Evolutionary conservation across 2,329 filamentous ascomycete genomes (phyloP), one percentile per base, ranked within the genome.

Genomic region (Amauroascus verrucosus): DNA sequence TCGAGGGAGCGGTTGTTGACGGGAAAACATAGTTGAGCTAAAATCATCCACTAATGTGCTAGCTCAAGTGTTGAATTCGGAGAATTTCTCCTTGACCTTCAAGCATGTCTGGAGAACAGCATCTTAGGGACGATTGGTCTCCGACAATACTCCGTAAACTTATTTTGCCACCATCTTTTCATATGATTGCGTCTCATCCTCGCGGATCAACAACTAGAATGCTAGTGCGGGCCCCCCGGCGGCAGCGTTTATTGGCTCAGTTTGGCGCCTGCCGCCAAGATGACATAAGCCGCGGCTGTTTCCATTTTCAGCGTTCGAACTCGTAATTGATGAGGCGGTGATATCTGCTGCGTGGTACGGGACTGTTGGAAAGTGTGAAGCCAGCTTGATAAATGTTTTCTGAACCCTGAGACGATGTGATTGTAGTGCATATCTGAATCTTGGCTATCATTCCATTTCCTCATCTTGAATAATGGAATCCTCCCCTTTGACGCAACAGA

Each of bases 401-500:
- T 6, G 18, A 30, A 5, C n/a, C 32, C 8, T 51, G 22, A 33
- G 48, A 44, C 38, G 18, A 52, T 52, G 50, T 30, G 8, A 16
- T 43, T 14, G 30, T 24, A 35, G 18, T 30, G 16, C 26, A 9
- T 43, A 2, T 43, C 8, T 35, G 32, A 13, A 35, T 14, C 32
- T 11, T 11, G 32, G 32, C 13, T 3, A 3, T 35, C 26, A 14
- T 9, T 20, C 18, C 18, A 37, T 13, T 24, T 51, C 24, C 22
- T 26, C 30, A 11, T 13, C 22, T 8, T 18, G 14, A 51, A 55
- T 43, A 53, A 94, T 94, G 88, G 88, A 95, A 75, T 79, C 83
- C 63, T 97, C 91, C 67, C 93, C 93, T 59, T 80, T 98, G 67
- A 95, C 90, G 54, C 89, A 94, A 72, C 89, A 96, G 77, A 82